A percentile compares a stretch with the other conserved stretches of the same genome.
phyloP scores from a whole-genome alignment of 2,329 filamentous ascomycete genomes.

The Thielaviopsis ethacetica region DNA sequence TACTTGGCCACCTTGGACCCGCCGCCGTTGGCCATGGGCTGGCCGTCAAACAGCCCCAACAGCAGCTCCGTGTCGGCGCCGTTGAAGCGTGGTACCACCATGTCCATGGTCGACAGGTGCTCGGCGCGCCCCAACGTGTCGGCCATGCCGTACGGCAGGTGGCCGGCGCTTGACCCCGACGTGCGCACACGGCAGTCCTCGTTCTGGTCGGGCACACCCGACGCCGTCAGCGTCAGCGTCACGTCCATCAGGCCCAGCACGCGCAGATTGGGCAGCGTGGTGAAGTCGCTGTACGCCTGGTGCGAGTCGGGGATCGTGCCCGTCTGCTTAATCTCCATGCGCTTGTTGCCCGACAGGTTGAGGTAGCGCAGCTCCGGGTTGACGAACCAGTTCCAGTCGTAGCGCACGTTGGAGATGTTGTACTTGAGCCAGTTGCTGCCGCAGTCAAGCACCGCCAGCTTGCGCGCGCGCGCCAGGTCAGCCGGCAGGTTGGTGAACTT shows the following conservation, averaged over 20 bases:
- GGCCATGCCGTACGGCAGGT: conserved; percentile 91
- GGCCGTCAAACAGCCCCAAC: conserved; percentile 89
- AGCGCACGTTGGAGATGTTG: conserved; percentile 97
- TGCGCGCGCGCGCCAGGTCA: conserved; percentile 85
- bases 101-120: conserved; percentile 86
- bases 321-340: conserved; percentile 72
- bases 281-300: conserved; percentile 62
- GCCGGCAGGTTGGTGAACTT: conserved; percentile 94
- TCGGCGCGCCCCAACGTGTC: conserved; percentile 87
- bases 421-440: conserved; percentile 94
- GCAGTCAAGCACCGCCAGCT: conserved; percentile 80
- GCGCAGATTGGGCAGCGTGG: conserved; percentile 63
- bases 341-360: conserved; percentile 92
- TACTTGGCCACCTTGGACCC: conserved; percentile 95
- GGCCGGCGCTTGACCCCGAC: conserved; percentile 84
- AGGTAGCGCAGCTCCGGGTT: conserved; percentile 90
- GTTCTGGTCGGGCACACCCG: conserved; percentile 84
- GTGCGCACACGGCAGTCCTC: conserved; percentile 91
- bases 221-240: conserved; percentile 81
- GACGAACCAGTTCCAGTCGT: conserved; percentile 99
- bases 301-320: conserved; percentile 35
- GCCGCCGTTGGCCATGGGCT: conserved; percentile 72
- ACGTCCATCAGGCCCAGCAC: conserved; percentile 96
- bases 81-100: conserved; percentile 85
- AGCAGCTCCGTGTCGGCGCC: conserved; percentile 80